phyloP scores from a whole-genome alignment of 1,284 basidiomycete species.

The Marasmius sp. region DNA sequence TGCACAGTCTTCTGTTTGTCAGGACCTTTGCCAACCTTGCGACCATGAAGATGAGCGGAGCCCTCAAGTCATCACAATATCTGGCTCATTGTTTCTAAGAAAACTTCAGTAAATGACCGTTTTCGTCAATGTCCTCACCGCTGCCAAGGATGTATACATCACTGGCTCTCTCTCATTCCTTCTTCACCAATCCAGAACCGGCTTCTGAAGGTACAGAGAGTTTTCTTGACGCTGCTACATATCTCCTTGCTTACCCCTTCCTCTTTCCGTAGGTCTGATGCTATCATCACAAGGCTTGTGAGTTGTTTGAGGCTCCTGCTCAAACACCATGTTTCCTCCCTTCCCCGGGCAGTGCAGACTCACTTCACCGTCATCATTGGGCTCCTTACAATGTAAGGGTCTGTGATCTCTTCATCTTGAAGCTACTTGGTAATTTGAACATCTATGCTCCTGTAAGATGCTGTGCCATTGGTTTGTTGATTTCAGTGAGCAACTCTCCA shows the following conservation, averaged over 20 bases:
- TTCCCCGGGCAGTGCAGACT: too few species aligned
- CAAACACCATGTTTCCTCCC: too few species aligned
- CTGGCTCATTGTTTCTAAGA: conserved; percentile 1
- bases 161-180: conserved; percentile 39
- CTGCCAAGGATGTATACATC: conserved; percentile 42
- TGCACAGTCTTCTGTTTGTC: conserved; percentile 6
- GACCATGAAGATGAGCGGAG: conserved; percentile 4
- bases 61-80: conserved; percentile 10
- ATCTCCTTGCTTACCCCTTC: neutral
- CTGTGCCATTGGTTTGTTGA: conserved; percentile 41
- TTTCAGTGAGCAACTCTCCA: conserved; percentile 32
- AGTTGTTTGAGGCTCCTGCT: conserved; percentile 3
- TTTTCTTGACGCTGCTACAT: neutral
- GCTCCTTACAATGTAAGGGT: conserved; percentile 35
- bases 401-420: neutral
- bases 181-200: conserved; percentile 41
- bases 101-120: conserved; percentile 35
- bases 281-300: conserved; percentile 46
- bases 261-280: conserved; percentile 39
- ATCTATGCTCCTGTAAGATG: conserved; percentile 8
- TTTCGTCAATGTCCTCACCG: conserved; percentile 43
- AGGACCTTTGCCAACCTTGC: conserved; percentile 4
- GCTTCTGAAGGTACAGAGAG: conserved; percentile 35
- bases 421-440: too few species aligned
- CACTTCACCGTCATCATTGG: too few species aligned